A percentile compares a stretch with the other conserved stretches of the same genome.
Conservation (phyloP, 2,329 filamentous ascomycete species). For the Colletotrichum gloeosporioides region DNA sequence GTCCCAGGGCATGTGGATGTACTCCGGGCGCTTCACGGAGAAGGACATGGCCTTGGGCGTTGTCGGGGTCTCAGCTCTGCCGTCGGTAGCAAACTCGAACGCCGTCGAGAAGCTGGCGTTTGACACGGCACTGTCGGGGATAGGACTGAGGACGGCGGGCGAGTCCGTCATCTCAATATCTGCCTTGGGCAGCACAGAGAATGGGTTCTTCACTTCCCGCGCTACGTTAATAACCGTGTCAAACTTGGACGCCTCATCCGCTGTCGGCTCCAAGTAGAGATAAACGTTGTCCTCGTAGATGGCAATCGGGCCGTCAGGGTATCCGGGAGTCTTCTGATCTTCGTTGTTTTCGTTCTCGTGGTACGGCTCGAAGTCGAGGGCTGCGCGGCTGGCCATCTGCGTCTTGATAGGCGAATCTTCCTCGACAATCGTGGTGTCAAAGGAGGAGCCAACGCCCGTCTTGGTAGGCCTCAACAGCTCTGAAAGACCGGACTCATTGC, state of each 20-base stretch:
- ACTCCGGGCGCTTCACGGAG: conserved; percentile 68
- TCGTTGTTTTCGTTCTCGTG: conserved; percentile 76
- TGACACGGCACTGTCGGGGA: conserved; percentile 63
- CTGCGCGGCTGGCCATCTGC: conserved; percentile 65
- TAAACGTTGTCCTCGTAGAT: conserved; percentile 82
- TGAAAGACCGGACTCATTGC: conserved; percentile 66
- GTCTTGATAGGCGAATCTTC: conserved; percentile 64
- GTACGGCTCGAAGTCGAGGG: conserved; percentile 64
- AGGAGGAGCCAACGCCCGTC: conserved; percentile 38
- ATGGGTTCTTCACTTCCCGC: conserved; percentile 81
- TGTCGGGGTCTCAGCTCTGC: conserved; percentile 54
- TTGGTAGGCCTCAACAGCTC: conserved; percentile 61
- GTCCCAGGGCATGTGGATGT: conserved; percentile 88
- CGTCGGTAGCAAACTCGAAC: conserved; percentile 57
- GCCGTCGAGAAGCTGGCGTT: conserved; percentile 65
- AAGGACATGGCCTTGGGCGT: conserved; percentile 59
- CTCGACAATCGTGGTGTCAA: conserved; percentile 54
- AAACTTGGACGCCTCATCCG: conserved; percentile 77
- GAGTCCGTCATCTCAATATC: conserved; percentile 32
- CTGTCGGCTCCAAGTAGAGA: conserved; percentile 80
- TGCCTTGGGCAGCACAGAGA: conserved; percentile 46
- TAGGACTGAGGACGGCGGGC: conserved; percentile 46
- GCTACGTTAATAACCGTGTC: conserved; percentile 88
- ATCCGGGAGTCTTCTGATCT: conserved; percentile 81
- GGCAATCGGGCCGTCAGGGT: conserved; percentile 81